Base-by-base conservation (phyloP, 106 monocot genomes). In the Dendrobium officinale region DNA sequence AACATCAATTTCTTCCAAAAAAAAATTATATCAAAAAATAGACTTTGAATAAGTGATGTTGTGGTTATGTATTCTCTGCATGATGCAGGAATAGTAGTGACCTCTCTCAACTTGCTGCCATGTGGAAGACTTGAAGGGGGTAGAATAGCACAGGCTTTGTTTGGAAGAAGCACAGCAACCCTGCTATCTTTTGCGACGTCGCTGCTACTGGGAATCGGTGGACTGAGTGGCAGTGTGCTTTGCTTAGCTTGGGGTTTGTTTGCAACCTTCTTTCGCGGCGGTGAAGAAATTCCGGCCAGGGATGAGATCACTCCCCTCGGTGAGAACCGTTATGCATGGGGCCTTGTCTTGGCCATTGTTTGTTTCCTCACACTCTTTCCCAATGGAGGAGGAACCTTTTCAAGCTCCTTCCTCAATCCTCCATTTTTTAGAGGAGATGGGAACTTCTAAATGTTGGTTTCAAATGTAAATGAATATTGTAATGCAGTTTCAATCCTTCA, bases 311-410 rank as follows among this genome's bases (percentile, higher is more conserved):
- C 88, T 22, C 95, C 92, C 0, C 24, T 92, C 51, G 95, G 84
- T 8, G 87, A 89, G 20, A 85, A 92, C 33, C 80, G 95, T 0
- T 88, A 80, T 45, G 83, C 90, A 1, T 92, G 90, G 92, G 92
- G 95, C 15, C 22, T 88, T 18, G 77, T 91, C 20, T 80, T 95
- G 80, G 86, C 79, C 42, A 9, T 87, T 7, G 68, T 87, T 24
- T 95, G 92, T 81, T 83, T 95, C 83, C 88, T 95, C 43, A 95
- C 95, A n/a, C 92, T 95, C 24, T 82, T 95, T 9, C 95, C 90
- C 1, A 95, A 95, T 74, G 85, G 90, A 19, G 95, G 95, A 7
- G 95, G 95, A 67, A 95, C 90, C 1, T 95, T 86, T 87, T 95
- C 95, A 2, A 89, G 82, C 72, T 88, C 92, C 19, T 89, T 95